Percentiles rank a stretch among this genome's conserved stretches.
Evolutionary conservation across 2,329 filamentous ascomycete species (phyloP).

Genomic region (Scedosporium dehoogii): DNA sequence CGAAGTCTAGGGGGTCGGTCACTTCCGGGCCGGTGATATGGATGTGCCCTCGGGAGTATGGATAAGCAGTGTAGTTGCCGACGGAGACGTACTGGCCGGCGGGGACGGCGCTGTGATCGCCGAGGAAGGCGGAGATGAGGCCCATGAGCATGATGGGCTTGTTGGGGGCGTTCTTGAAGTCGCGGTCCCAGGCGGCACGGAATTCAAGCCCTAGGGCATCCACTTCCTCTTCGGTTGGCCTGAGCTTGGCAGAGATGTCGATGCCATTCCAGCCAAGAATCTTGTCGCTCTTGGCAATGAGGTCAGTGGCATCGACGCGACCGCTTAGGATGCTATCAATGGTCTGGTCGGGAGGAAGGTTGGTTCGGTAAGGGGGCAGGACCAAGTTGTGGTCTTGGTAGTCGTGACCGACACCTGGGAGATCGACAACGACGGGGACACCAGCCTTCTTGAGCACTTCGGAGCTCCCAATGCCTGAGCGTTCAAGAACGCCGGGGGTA

Average conservation of each 20-base stretch:
- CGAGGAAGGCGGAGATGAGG: slow-evolving; percentile 15
- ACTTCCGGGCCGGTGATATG: slow-evolving; percentile 35
- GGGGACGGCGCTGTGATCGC: slow-evolving; percentile 26
- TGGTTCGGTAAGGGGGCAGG: slow-evolving; percentile 39
- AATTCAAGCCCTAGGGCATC: slow-evolving; percentile 39
- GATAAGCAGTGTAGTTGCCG: slow-evolving; percentile 45
- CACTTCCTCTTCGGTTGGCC: slow-evolving; percentile 41
- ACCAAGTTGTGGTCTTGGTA: slow-evolving; percentile 36
- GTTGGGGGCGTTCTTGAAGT: slow-evolving; percentile 27
- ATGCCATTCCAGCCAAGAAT: slow-evolving; percentile 45
- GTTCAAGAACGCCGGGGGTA: slow-evolving; percentile 44
- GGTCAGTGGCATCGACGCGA: slow-evolving; percentile 12
- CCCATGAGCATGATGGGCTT: slow-evolving; percentile 16
- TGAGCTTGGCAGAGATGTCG: slow-evolving; percentile 42
- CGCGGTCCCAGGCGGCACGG: slow-evolving; percentile 36
- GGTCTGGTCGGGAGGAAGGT: slow-evolving; percentile 34
- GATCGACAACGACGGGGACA: slow-evolving; percentile 36
- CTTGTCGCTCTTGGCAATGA: slow-evolving; percentile 15
- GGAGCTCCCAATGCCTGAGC: slow-evolving; percentile 49
- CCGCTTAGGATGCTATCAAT: slow-evolving; percentile 18
- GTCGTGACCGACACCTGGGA: slow-evolving; percentile 37
- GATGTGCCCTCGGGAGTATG: slow-evolving; percentile 48
- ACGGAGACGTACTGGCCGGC: slow-evolving; percentile 37
- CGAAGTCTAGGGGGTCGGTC: slow-evolving; percentile 34
- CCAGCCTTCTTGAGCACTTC: slow-evolving; percentile 31